phyloP scores from a whole-genome alignment of 2,329 filamentous ascomycete genomes.

The Sphaerulina musiva region DNA sequence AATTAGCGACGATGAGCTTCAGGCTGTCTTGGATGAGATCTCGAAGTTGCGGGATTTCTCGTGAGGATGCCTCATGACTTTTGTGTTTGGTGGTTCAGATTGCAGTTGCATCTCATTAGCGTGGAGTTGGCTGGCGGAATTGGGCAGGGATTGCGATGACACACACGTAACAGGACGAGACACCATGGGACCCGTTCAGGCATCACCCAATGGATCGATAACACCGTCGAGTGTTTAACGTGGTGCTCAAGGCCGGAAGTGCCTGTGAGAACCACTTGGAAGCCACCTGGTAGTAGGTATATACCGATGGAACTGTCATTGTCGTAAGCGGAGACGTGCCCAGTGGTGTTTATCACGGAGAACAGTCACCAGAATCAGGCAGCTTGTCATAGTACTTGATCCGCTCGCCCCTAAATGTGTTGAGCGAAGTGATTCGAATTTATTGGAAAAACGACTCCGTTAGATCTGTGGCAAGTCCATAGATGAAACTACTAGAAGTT shows the following conservation, averaged over 20 bases:
- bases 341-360: too few relatives aligned
- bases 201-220: neutral
- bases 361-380: too few relatives aligned
- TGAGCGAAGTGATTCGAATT: too few relatives aligned
- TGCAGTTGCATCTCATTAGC: neutral
- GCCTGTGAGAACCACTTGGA: too few relatives aligned
- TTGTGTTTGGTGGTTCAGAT: neutral
- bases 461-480: neutral
- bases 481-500: neutral
- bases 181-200: neutral
- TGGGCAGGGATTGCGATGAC: neutral
- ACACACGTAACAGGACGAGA: neutral
- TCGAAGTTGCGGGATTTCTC: slow-evolving; percentile 60
- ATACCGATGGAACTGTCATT: too few relatives aligned
- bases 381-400: too few relatives aligned
- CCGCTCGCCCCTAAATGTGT: too few relatives aligned
- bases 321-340: too few relatives aligned
- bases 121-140: neutral
- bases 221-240: too few relatives aligned
- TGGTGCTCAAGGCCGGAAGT: too few relatives aligned
- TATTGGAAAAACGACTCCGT: too few relatives aligned
- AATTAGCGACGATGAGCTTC: slow-evolving; percentile 80
- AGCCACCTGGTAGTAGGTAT: too few relatives aligned
- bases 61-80: neutral
- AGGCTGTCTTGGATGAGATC: slow-evolving; percentile 84